A percentile compares a stretch with the other conserved stretches of the same genome.
Evolutionary conservation across 768 basidiomycete genomes (phyloP).

Genomic region (Lyophyllum semitale): DNA sequence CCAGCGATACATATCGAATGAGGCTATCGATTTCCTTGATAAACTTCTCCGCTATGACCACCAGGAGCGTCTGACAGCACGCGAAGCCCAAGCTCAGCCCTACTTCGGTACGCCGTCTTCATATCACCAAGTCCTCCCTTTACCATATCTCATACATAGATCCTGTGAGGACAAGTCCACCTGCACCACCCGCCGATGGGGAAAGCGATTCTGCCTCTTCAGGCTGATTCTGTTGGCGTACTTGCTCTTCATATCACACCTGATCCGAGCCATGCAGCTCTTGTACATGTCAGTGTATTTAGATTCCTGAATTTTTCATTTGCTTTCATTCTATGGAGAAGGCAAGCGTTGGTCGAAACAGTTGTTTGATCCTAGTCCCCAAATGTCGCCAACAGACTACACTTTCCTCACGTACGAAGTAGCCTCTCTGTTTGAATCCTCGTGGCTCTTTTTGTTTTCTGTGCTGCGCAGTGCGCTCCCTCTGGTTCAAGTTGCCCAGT

Average conservation of each 20-base stretch:
- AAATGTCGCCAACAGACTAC: neutral
- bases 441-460: neutral
- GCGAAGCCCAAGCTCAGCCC: slow-evolving; percentile 89
- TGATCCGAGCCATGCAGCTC: slow-evolving; percentile 10
- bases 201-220: slow-evolving; percentile 66
- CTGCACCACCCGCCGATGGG: slow-evolving; percentile 51
- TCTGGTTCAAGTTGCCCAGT: neutral
- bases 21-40: slow-evolving; percentile 95
- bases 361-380: neutral
- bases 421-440: neutral
- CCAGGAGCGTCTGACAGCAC: slow-evolving; percentile 93
- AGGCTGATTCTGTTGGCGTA: slow-evolving; percentile 31
- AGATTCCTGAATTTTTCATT: slow-evolving; percentile 10
- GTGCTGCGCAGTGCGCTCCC: neutral
- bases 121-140: slow-evolving; percentile 18
- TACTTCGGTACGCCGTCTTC: slow-evolving; percentile 72
- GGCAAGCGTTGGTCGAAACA: neutral
- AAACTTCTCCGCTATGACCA: slow-evolving; percentile 96
- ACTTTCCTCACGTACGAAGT: neutral
- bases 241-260: slow-evolving; percentile 14
- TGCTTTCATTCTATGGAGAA: slow-evolving; percentile 2
- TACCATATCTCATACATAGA: slow-evolving; percentile 41
- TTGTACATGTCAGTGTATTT: slow-evolving; percentile 18
- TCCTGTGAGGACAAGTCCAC: slow-evolving; percentile 55
- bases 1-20: slow-evolving; percentile 94